Percentiles rank a stretch among this genome's conserved stretches.
Conservation (phyloP, 441 rosid species). For the Populus hybrid region DNA sequence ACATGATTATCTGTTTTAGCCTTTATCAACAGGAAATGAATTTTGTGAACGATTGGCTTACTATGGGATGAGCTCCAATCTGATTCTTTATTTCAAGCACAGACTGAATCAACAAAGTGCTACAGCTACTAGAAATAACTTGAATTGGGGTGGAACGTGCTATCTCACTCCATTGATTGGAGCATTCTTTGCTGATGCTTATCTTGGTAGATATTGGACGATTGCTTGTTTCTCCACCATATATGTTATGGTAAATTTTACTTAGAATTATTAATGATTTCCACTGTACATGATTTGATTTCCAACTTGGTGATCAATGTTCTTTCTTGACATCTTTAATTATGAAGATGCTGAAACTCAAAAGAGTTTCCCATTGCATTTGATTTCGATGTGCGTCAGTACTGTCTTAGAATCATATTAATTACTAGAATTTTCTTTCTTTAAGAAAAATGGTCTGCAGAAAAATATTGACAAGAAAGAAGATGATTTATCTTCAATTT, state of each 20-base stretch:
- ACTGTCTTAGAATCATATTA: not conserved
- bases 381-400: not conserved
- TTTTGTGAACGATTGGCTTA: slow-evolving; percentile 93
- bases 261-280: not conserved
- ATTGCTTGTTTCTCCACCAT: slow-evolving; percentile 70
- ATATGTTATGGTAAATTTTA: slow-evolving; percentile 61
- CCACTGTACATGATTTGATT: not conserved
- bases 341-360: not conserved
- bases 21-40: slow-evolving; percentile 57
- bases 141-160: slow-evolving; percentile 88
- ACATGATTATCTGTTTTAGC: not conserved
- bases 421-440: not conserved
- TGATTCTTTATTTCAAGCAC: slow-evolving; percentile 54
- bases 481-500: not conserved
- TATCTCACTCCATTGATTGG: slow-evolving; percentile 83
- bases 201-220: slow-evolving; percentile 86
- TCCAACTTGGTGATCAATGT: slow-evolving; percentile 1
- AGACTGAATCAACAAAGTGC: slow-evolving; percentile 59
- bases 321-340: not conserved
- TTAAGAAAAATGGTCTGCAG: not conserved
- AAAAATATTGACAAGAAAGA: not conserved
- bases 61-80: slow-evolving; percentile 89
- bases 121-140: slow-evolving; percentile 68
- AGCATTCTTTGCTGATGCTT: slow-evolving; percentile 88
- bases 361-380: not conserved